Evolutionary conservation across 345 rosid genomes (phyloP), one percentile per base, ranked within the genome.

Genomic region (Syzygium aromaticum): DNA sequence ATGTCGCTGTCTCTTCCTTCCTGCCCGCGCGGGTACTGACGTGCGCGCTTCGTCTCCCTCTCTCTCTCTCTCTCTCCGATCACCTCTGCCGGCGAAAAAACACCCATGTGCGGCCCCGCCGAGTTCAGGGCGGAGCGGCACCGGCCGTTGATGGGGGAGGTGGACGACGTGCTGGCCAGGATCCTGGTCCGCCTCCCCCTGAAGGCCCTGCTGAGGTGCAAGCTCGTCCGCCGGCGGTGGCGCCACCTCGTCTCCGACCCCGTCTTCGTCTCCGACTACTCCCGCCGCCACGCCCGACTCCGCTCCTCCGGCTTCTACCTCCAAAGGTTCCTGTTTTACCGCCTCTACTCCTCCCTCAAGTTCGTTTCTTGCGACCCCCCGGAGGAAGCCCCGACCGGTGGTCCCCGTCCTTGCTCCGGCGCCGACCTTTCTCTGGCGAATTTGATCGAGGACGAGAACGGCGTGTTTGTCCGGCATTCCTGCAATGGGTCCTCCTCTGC

Each of bases 401-500:
- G 49, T 38, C 46, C 46, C 46, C n/a, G 52, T 5, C 64, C n/a
- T 28, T 40, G 8, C 86, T 21, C 54, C 19, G 43, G 10, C 61
- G 21, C n/a, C 7, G 51, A 54, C 51, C 33, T 21, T 57, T 40
- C 86, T 27, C 87, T 86, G 12, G 88, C 89, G 2, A 77, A 86
- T 77, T 87, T 91, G 90, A 86, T 88, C 4, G 84, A 86, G 6
- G 88, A 91, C 11, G 80, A 85, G 52, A 33, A 86, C 1, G 91
- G 91, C 22, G 84, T 91, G n/a, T 2, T n/a, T 4, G 84, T 89
- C 33, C 84, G 67, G 27, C 87, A 90, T 78, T 84, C 91, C 11
- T 87, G 91, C 86, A 87, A 86, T 33, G 92, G 88, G 17, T 91
- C 67, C 89, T 91, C n/a, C 38, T 90, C 19, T 87, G 91, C 85